These are phyloP conservation scores for Candida cerambycidarum DNA, from an alignment of 805 yeast species.

Conservation along the genomic window DNA sequence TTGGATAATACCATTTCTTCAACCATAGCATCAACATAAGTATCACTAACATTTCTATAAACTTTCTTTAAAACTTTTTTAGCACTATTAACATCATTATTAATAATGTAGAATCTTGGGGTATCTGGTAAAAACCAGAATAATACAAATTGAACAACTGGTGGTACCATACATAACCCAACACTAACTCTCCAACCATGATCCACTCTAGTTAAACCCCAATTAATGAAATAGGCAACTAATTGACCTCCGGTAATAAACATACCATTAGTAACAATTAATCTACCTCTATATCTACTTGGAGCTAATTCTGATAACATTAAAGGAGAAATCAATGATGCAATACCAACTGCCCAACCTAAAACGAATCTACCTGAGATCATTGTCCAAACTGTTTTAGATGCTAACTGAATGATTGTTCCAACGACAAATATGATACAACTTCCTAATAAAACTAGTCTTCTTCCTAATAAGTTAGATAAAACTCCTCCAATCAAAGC, in stretches of 20 bases:
- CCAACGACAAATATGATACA: conserved; percentile 82
- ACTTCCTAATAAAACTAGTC: conserved; percentile 78
- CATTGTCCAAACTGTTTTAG: conserved; percentile 87
- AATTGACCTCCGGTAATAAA: conserved; percentile 95
- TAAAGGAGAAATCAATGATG: conserved; percentile 91
- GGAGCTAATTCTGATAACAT: conserved; percentile 94
- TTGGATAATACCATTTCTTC: conserved; percentile 56
- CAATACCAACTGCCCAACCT: conserved; percentile 97
- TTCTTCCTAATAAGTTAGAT: conserved; percentile 86
- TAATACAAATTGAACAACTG: conserved; percentile 69
- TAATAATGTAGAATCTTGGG: conserved; percentile 83
- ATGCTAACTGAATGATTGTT: conserved; percentile 78
- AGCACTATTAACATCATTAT: conserved; percentile 66
- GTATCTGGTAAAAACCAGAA: conserved; percentile 93
- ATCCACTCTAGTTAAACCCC: conserved; percentile 68
- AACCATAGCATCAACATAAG: conserved; percentile 64
- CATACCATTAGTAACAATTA: conserved; percentile 83
- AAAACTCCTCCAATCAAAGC: conserved; percentile 74
- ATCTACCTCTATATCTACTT: conserved; percentile 83
- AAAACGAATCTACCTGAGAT: conserved; percentile 85
- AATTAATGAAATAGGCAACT: conserved; percentile 91
- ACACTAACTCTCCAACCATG: conserved; percentile 95
- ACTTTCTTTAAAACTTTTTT: conserved; percentile 60
- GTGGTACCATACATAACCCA: conserved; percentile 87
- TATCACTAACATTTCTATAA: conserved; percentile 62